Percentiles rank a stretch among this genome's conserved stretches.
Evolutionary conservation across 495 filamentous ascomycete genomes (phyloP).

Genomic region (Rusavskia elegans): DNA sequence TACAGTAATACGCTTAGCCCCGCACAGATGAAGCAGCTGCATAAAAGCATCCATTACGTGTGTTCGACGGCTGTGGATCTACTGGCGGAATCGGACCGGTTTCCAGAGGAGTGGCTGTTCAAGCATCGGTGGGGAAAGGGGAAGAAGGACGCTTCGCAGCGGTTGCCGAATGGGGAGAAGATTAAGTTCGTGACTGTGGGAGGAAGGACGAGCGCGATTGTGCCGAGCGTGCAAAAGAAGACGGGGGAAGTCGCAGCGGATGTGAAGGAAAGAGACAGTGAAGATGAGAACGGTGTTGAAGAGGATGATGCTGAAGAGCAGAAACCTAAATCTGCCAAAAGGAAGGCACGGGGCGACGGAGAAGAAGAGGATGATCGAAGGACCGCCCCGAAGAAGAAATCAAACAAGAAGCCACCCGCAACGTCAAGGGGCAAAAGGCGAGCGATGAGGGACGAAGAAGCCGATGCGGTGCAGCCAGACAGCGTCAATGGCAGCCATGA

Average conservation of each 20-base stretch:
- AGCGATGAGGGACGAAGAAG: not conserved
- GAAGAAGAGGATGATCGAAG: not conserved
- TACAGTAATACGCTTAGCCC: constrained; percentile 70
- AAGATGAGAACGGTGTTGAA: not conserved
- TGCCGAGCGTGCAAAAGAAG: constrained; percentile 77
- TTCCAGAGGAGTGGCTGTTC: constrained; percentile 86
- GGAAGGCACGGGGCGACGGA: not conserved
- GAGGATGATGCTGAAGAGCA: not conserved
- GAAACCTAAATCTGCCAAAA: not conserved
- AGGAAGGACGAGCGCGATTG: constrained; percentile 74
- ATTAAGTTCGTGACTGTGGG: constrained; percentile 75
- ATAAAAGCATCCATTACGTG: constrained; percentile 60
- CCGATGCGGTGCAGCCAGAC: not conserved
- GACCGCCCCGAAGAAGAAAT: not conserved
- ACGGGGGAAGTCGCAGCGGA: constrained; percentile 31
- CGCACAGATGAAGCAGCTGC: constrained; percentile 52
- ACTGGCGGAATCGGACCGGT: constrained; percentile 64
- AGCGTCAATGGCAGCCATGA: not conserved
- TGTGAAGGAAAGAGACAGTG: constrained; percentile 4
- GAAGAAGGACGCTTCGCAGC: constrained; percentile 50
- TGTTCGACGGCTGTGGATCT: constrained; percentile 64
- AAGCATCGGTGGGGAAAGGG: constrained; percentile 83
- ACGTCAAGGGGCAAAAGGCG: not conserved
- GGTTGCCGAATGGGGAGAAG: constrained; percentile 67
- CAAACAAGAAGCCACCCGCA: not conserved